phyloP scores from a whole-genome alignment of 2,329 filamentous ascomycete species.

The Sporothrix brunneoviolacea region DNA sequence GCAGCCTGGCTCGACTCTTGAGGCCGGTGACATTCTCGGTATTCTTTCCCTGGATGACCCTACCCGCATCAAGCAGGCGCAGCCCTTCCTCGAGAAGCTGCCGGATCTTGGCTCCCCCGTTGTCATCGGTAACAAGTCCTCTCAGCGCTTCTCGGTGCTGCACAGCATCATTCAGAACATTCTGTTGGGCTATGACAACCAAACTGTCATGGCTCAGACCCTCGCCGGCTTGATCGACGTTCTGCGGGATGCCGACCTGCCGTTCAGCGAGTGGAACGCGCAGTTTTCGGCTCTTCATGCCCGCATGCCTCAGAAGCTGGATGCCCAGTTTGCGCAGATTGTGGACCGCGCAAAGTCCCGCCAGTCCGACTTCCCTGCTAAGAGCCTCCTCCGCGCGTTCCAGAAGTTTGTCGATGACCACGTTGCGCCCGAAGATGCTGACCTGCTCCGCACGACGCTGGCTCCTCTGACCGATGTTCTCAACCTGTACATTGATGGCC shows the following conservation, averaged over 20 bases:
- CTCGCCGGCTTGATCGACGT: slow-evolving; percentile 87
- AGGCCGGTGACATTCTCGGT: slow-evolving; percentile 97
- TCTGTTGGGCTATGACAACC: slow-evolving; percentile 90
- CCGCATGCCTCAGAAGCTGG: slow-evolving; percentile 92
- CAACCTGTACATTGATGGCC: slow-evolving; percentile 72
- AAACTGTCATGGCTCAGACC: slow-evolving; percentile 84
- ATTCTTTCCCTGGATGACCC: slow-evolving; percentile 94
- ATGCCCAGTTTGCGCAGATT: slow-evolving; percentile 72
- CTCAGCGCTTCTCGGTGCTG: slow-evolving; percentile 76
- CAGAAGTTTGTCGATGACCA: slow-evolving; percentile 85
- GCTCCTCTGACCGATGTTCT: slow-evolving; percentile 72
- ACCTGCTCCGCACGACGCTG: slow-evolving; percentile 65
- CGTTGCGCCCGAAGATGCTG: slow-evolving; percentile 64
- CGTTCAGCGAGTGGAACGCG: slow-evolving; percentile 93
- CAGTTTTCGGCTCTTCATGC: slow-evolving; percentile 96
- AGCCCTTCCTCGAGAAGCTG: slow-evolving; percentile 86
- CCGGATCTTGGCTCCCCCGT: slow-evolving; percentile 81
- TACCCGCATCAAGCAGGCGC: slow-evolving; percentile 90
- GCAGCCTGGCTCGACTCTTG: slow-evolving; percentile 94
- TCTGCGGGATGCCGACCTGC: slow-evolving; percentile 79
- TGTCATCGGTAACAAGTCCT: slow-evolving; percentile 82
- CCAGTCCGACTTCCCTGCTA: slow-evolving; percentile 83
- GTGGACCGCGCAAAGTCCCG: slow-evolving; percentile 76
- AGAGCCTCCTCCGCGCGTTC: slow-evolving; percentile 76
- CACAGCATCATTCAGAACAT: slow-evolving; percentile 79